Conservation (phyloP, 805 yeast genomes). For the Kazachstania martiniae region DNA sequence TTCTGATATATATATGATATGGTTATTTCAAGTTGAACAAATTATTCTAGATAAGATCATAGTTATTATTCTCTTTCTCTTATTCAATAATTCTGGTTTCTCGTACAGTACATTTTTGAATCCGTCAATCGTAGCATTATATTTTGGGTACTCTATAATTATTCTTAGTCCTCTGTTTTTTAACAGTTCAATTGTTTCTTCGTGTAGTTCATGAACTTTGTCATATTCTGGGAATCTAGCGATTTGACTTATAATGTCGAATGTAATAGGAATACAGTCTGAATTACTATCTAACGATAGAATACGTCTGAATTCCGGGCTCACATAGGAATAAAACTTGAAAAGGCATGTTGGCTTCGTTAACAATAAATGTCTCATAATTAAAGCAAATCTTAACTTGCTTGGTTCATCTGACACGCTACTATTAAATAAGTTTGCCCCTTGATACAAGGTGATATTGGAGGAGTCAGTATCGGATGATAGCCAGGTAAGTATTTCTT, state of each 20-base stretch:
- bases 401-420: constrained; percentile 29
- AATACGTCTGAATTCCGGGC: constrained; percentile 23
- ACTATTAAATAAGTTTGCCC: constrained; percentile 25
- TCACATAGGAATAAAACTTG: constrained; percentile 24
- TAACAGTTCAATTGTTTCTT: constrained; percentile 14
- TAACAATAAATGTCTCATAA: constrained; percentile 24
- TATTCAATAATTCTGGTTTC: constrained; percentile 9
- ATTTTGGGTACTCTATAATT: constrained; percentile 5
- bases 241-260: constrained; percentile 21
- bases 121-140: constrained; percentile 4
- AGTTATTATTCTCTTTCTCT: constrained; percentile 17
- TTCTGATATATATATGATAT: not conserved
- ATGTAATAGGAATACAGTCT: constrained; percentile 27
- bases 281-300: constrained; percentile 24
- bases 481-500: constrained; percentile 25
- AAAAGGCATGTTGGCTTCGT: constrained; percentile 26
- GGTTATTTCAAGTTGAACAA: constrained; percentile 1
- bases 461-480: constrained; percentile 23
- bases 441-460: constrained; percentile 28
- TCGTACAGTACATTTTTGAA: no score
- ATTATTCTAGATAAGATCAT: constrained; percentile 15
- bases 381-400: constrained; percentile 25
- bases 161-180: constrained; percentile 14
- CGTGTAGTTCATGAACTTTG: constrained; percentile 13
- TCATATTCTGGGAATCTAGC: constrained; percentile 26